phyloP scores from a whole-genome alignment of 495 filamentous ascomycete species.

The Lepidopterella palustris region DNA sequence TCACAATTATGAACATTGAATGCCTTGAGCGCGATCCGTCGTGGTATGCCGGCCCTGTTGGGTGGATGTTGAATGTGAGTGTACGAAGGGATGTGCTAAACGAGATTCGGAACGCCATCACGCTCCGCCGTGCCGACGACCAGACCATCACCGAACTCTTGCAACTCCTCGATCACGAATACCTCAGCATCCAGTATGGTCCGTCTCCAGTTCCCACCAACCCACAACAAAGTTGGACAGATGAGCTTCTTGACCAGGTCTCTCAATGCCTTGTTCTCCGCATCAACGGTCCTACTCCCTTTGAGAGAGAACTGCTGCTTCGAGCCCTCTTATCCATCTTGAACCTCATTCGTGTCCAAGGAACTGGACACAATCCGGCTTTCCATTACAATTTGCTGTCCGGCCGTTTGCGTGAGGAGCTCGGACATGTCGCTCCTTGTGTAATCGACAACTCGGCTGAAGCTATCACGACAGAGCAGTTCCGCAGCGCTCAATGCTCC shows the following conservation, averaged over 20 bases:
- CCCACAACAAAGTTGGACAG: background rate
- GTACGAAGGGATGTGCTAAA: background rate
- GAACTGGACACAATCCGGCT: background rate
- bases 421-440: background rate
- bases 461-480: background rate
- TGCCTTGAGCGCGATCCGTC: background rate
- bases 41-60: background rate
- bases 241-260: background rate
- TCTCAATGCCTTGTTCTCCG: background rate
- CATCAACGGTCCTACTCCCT: background rate
- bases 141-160: background rate
- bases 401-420: background rate
- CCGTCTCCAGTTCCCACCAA: background rate
- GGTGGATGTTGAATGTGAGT: background rate
- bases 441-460: background rate
- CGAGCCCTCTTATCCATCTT: background rate
- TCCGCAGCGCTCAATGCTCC: background rate
- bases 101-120: background rate
- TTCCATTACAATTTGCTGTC: background rate
- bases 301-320: background rate
- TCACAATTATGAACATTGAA: background rate
- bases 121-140: background rate
- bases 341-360: background rate
- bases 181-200: conserved; percentile 1
- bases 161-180: background rate